phyloP scores from a whole-genome alignment of 768 basidiomycete species.

The Jaapia argillacea region DNA sequence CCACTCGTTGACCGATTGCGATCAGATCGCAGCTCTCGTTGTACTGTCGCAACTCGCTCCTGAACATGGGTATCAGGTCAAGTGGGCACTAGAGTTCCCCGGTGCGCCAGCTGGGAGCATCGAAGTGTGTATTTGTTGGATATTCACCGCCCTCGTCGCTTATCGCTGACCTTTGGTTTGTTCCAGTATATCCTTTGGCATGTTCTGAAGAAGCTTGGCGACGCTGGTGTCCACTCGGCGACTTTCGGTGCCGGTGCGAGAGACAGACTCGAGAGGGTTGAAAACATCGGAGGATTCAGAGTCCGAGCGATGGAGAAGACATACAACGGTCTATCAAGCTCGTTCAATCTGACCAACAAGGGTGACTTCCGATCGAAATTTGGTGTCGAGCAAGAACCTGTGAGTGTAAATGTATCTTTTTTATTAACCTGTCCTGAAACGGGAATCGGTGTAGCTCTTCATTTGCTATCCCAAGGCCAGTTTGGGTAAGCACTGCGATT shows the following conservation, averaged over 20 bases:
- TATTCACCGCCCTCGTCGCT: neutral
- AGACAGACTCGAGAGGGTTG: conserved; percentile 18
- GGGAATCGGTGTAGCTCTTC: conserved; percentile 14
- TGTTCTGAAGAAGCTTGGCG: conserved; percentile 27
- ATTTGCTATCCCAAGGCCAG: conserved; percentile 23
- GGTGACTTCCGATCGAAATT: conserved; percentile 29
- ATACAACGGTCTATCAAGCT: conserved; percentile 25
- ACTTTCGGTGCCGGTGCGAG: conserved; percentile 32
- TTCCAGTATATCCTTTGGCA: conserved; percentile 21
- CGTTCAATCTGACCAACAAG: conserved; percentile 25
- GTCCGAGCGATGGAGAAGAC: conserved; percentile 27
- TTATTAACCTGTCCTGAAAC: conserved; percentile 1
- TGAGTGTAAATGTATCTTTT: conserved; percentile 6
- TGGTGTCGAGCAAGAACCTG: conserved; percentile 21
- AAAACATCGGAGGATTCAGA: conserved; percentile 22
- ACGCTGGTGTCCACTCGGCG: conserved; percentile 24
- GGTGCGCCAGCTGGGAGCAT: conserved; percentile 29
- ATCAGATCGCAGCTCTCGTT: no score
- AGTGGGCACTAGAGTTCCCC: conserved; percentile 36
- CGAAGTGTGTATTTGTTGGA: conserved; percentile 8
- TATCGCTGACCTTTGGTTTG: neutral
- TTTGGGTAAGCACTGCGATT: conserved; percentile 20
- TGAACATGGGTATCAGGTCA: conserved; percentile 32
- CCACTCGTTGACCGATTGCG: no score
- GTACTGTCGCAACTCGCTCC: conserved; percentile 30